Evolutionary conservation across 2,329 filamentous ascomycete genomes (phyloP).

Genomic region (Trichoderma hamatum): DNA sequence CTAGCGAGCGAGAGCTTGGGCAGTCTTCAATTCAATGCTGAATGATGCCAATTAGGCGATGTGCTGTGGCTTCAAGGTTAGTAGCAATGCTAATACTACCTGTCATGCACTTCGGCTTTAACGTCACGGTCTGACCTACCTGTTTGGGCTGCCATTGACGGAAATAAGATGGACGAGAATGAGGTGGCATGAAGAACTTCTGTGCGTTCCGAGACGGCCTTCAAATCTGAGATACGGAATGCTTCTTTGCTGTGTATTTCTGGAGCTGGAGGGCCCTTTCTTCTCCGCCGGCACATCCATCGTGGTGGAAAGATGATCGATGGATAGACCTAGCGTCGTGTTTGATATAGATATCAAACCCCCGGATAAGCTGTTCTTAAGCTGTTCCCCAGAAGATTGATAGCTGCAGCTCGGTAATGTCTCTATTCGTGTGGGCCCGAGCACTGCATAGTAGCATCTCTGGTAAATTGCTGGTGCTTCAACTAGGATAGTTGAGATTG

Average conservation of each 20-base stretch:
- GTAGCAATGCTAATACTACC: neutral
- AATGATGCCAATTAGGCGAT: neutral
- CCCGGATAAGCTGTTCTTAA: neutral
- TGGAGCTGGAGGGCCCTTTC: neutral
- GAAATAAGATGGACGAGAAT: conserved; percentile 2
- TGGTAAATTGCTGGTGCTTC: neutral
- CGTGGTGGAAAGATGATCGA: neutral
- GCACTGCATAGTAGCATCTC: neutral
- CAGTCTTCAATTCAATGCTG: neutral
- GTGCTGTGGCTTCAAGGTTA: neutral
- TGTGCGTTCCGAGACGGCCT: neutral
- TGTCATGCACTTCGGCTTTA: neutral
- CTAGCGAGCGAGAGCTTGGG: conserved; percentile 2
- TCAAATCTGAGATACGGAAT: neutral
- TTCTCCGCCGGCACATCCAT: neutral
- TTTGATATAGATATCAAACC: neutral
- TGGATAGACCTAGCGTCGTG: neutral
- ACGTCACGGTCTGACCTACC: conserved; percentile 11
- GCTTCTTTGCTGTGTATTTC: neutral
- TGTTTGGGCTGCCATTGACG: conserved; percentile 12
- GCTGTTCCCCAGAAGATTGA: neutral
- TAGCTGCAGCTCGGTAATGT: neutral
- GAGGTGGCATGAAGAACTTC: neutral
- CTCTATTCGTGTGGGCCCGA: neutral
- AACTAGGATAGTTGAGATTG: neutral